A percentile compares a stretch with the other conserved stretches of the same genome.
phyloP scores from a whole-genome alignment of 495 filamentous ascomycete genomes.

The Xylaria acuta region DNA sequence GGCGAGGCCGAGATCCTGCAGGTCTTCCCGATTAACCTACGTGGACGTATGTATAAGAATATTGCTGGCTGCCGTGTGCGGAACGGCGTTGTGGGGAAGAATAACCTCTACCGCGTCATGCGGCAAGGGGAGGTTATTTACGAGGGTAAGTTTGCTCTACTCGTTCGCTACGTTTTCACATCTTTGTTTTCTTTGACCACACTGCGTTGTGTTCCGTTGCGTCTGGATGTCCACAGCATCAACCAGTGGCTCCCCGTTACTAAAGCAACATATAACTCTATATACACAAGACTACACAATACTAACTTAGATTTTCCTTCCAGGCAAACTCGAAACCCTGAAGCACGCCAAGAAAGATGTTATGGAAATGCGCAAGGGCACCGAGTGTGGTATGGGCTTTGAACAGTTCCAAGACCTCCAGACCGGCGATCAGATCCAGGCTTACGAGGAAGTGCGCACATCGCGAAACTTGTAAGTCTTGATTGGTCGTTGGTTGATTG shows the following conservation, averaged over 20 bases:
- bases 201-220: background rate
- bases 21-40: slow-evolving; percentile 82
- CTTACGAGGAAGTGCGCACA: slow-evolving; percentile 78
- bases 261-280: background rate
- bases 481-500: background rate
- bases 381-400: slow-evolving; percentile 91
- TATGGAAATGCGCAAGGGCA: slow-evolving; percentile 84
- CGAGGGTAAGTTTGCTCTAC: slow-evolving; percentile 67
- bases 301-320: background rate
- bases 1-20: slow-evolving; percentile 89
- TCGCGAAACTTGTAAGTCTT: slow-evolving; percentile 66
- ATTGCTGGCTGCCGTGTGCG: slow-evolving; percentile 90
- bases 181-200: background rate
- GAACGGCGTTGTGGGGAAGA: slow-evolving; percentile 72
- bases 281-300: background rate
- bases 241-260: slow-evolving; percentile 3
- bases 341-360: slow-evolving; percentile 94
- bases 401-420: slow-evolving; percentile 77
- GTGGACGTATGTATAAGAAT: slow-evolving; percentile 67
- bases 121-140: slow-evolving; percentile 71
- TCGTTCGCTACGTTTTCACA: background rate
- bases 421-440: slow-evolving; percentile 84
- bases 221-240: background rate
- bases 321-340: slow-evolving; percentile 74
- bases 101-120: slow-evolving; percentile 71